Percentiles rank a stretch among this genome's conserved stretches.
These are phyloP conservation scores for Phytophthora fragariae DNA, from an alignment of 352 stramenopile species.

Conservation along the genomic window DNA sequence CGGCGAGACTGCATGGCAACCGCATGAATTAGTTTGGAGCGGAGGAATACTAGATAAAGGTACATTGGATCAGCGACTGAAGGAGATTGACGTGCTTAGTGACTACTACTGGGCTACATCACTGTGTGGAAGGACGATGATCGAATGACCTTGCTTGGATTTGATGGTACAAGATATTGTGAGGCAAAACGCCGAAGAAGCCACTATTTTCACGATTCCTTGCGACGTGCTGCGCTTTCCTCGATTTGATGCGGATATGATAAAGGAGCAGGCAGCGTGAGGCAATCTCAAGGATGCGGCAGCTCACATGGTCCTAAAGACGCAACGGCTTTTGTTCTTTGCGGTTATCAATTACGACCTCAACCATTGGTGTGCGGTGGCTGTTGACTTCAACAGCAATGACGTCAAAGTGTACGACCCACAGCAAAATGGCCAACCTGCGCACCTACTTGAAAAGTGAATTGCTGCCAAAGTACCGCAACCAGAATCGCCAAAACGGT, in stretches of 20 bases:
- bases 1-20: background rate
- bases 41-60: conserved; percentile 1
- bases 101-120: conserved; percentile 7
- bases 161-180: background rate
- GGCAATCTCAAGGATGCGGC: background rate
- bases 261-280: conserved; percentile 2
- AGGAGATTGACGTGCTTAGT: conserved; percentile 7
- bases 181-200: background rate
- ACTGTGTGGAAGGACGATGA: conserved; percentile 5
- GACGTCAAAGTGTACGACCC: background rate
- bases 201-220: conserved; percentile 11
- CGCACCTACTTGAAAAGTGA: conserved; percentile 9
- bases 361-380: conserved; percentile 21
- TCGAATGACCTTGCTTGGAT: conserved; percentile 8
- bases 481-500: conserved; percentile 6
- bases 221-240: conserved; percentile 4
- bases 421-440: background rate
- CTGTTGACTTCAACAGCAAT: background rate
- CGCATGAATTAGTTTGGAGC: background rate
- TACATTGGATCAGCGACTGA: background rate
- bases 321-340: conserved; percentile 12
- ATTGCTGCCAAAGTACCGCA: conserved; percentile 1
- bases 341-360: conserved; percentile 6
- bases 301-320: background rate
- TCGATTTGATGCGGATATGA: conserved; percentile 4